Evolutionary conservation across 1,284 basidiomycete genomes (phyloP), one percentile per base, ranked within the genome.

Genomic region (Trametes versicolor): DNA sequence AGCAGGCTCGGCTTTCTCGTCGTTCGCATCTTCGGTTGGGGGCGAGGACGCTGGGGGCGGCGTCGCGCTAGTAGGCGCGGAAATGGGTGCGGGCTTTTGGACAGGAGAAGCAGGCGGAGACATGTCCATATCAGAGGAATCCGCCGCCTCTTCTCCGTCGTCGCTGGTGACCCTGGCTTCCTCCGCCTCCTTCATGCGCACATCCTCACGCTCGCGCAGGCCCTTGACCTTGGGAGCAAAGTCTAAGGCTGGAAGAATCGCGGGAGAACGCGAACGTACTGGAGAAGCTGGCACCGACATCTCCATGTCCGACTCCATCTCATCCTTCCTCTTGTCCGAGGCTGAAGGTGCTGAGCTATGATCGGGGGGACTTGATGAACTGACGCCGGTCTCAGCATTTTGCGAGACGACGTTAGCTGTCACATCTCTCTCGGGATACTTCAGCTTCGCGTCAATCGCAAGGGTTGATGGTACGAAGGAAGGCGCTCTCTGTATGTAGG

Each of bases 121-220:
- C 70, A 69, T 71, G 25, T 71, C 70, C 68, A 71, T 69, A 50
- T 71, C 70, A 10, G 67, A 69, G 6, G 58, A 51, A 37, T 69
- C 68, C 27, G 51, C 61, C 4, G 55, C 58, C 15, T 58, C 56
- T 32, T 55, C 58, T 19, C 49, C 62, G 2, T 59, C 49, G n/a
- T 53, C 59, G 21, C 60, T 62, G 21, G 34, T 17, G 34, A 15
- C 51, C 60, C 60, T 66, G 32, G 25, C 39, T 36, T 53, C 25
- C 36, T 49, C 50, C 34, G 21, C 19, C 21, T 17, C 37, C 17
- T 23, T 19, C 10, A 17, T 19, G 34, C 23, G 48, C 17, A n/a
- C 54, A 41, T 64, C 60, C 13, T 48, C 48, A 5, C 49, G 39
- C 19, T 49, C 62, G 12, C 34, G 63, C 10, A 59, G 43, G 27